Percentiles rank a stretch among this genome's conserved stretches.
Conservation (phyloP, 768 basidiomycete genomes). For the Punctularia strigosozonata region DNA sequence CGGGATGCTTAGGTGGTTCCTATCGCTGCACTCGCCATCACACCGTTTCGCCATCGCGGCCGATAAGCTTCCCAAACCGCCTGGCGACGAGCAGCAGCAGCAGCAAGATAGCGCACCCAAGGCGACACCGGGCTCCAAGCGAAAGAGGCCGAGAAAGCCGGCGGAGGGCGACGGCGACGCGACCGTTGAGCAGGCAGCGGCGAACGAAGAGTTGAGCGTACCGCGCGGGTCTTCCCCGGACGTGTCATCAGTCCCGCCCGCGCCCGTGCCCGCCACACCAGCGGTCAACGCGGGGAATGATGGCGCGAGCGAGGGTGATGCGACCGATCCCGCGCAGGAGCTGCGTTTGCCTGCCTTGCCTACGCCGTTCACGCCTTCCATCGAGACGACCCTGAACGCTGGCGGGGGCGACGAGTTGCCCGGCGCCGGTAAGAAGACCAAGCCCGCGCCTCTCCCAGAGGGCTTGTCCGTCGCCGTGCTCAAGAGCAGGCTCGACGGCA, state of each 20-base stretch:
- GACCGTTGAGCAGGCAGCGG: neutral
- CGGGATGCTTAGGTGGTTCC: slow-evolving; percentile 57
- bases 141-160: no score
- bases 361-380: slow-evolving; percentile 56
- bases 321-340: neutral
- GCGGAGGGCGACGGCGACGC: slow-evolving; percentile 4
- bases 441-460: slow-evolving; percentile 35
- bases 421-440: slow-evolving; percentile 7
- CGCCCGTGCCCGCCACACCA: slow-evolving; percentile 8
- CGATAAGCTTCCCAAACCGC: slow-evolving; percentile 26
- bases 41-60: slow-evolving; percentile 38
- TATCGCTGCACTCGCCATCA: slow-evolving; percentile 45
- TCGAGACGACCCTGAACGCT: slow-evolving; percentile 40
- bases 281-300: no score
- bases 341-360: slow-evolving; percentile 31
- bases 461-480: slow-evolving; percentile 46
- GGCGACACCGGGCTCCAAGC: no score
- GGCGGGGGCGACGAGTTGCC: slow-evolving; percentile 9
- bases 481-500: slow-evolving; percentile 49
- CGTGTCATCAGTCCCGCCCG: slow-evolving; percentile 12
- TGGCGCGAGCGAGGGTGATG: neutral
- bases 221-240: slow-evolving; percentile 9
- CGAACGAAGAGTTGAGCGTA: neutral
- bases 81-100: slow-evolving; percentile 8
- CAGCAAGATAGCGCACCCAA: slow-evolving; percentile 3